Evolutionary conservation across 2,329 filamentous ascomycete genomes (phyloP), one percentile per base, ranked within the genome.

Genomic region (Pestalotiopsis sp.): DNA sequence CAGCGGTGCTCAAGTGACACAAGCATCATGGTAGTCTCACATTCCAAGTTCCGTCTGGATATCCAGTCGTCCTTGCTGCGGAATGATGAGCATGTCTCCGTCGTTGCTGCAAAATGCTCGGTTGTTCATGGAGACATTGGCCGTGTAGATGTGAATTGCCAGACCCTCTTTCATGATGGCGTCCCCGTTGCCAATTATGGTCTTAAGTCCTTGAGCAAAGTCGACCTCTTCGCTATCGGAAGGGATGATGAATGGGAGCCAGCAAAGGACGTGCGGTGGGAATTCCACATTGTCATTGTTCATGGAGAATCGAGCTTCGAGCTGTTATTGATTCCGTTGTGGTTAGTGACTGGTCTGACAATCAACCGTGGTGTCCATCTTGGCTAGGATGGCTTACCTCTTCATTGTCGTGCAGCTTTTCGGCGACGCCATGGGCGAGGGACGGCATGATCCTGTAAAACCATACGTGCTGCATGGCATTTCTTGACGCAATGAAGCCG

Each of bases 41-140:
- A 56, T 68, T 65, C 89, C 89, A 27, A 91, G 83, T 74, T 92
- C 90, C 9, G 90, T 92, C 75, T 90, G 89, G 66, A 92, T 90
- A 73, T 91, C 88, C 14, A 91, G 79, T 2, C 84, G 81, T 45
- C 90, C 90, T 70, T 88, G 84, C 71, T 92, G 89, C 0, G 86
- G 88, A 3, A 91, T 83, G 61, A 92, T 87, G 56, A 92, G 81
- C 72, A 90, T 86, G 74, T 92, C 90, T 4, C 90, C 90, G 70
- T 92, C 90, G 14, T 87, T 86, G 72, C 84, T 86, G 72, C 80
- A 81, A 70, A 85, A 85, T 0, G 84, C 82, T 45, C 81, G 77
- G 4, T 78, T 76, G 4, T 77, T 75, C 85, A 87, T 87, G 63
- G 76, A 81, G 1, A 76, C 74, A 70, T 85, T 86, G 72, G 83